Evolutionary conservation across 192 early-diverging fungal genomes (phyloP).

Genomic region (Coemansia sp.): DNA sequence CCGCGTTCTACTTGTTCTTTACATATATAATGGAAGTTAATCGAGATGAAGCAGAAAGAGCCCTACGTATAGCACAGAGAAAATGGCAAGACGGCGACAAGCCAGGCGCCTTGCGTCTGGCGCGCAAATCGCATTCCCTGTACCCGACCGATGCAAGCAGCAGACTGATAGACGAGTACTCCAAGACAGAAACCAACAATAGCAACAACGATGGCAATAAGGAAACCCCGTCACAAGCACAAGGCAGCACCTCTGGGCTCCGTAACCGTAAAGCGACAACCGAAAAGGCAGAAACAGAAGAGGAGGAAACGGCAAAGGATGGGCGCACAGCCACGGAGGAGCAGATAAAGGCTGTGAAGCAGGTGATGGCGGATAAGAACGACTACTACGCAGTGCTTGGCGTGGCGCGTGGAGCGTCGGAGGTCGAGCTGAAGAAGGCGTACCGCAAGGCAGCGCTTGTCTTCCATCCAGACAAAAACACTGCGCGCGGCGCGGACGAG

Average conservation of each 20-base stretch:
- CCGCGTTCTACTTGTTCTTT: neutral
- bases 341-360: conserved; percentile 76
- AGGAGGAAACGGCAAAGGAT: neutral
- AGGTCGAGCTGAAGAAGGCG: conserved; percentile 88
- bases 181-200: neutral
- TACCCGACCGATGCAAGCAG: conserved; percentile 72
- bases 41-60: conserved; percentile 82
- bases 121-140: conserved; percentile 77
- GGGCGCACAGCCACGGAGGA: conserved; percentile 65
- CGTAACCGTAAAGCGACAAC: conserved; percentile 13
- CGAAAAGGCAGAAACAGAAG: conserved; percentile 17
- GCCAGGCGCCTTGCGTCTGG: conserved; percentile 75
- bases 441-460: conserved; percentile 93
- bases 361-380: conserved; percentile 68
- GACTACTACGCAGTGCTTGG: conserved; percentile 87
- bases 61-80: conserved; percentile 74
- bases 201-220: neutral
- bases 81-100: conserved; percentile 69
- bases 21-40: conserved; percentile 71
- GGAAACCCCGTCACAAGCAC: neutral
- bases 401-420: conserved; percentile 72
- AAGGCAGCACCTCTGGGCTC: conserved; percentile 10
- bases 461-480: conserved; percentile 97
- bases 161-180: conserved; percentile 54
- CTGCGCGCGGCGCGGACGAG: conserved; percentile 92